Conservation (phyloP, 192 early-diverging fungal species). For the Backusella westeae region DNA sequence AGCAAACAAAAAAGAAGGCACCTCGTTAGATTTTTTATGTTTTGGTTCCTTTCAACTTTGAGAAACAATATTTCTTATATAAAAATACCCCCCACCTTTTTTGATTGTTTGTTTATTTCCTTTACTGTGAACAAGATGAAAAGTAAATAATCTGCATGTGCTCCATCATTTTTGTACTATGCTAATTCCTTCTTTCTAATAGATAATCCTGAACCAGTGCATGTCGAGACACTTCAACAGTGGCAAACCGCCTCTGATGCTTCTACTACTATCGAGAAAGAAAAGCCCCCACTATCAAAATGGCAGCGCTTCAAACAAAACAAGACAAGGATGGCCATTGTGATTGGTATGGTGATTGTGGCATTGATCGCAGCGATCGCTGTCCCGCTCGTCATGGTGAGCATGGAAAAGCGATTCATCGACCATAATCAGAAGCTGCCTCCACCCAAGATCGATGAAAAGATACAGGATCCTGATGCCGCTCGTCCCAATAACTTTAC, state of each 20-base stretch:
- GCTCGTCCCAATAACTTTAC: slow-evolving; percentile 34
- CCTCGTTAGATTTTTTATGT: neutral
- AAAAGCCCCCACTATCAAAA: neutral
- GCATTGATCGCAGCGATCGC: neutral
- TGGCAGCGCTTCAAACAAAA: neutral
- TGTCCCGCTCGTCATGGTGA: neutral
- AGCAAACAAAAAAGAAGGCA: neutral
- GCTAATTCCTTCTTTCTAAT: neutral
- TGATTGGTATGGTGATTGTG: neutral
- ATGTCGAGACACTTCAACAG: neutral
- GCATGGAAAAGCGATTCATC: neutral
- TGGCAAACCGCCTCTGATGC: neutral
- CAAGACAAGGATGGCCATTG: neutral
- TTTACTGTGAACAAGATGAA: neutral
- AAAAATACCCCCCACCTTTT: neutral
- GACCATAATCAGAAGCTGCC: neutral
- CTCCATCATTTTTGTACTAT: neutral
- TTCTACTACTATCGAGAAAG: neutral
- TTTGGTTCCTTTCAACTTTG: neutral
- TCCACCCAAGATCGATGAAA: neutral
- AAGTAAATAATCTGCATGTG: neutral
- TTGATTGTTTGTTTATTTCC: neutral
- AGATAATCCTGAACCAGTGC: neutral
- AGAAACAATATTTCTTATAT: neutral
- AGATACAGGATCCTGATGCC: slow-evolving; percentile 18